Conservation (phyloP, 2,329 filamentous ascomycete genomes). For the Nakataea oryzae region DNA sequence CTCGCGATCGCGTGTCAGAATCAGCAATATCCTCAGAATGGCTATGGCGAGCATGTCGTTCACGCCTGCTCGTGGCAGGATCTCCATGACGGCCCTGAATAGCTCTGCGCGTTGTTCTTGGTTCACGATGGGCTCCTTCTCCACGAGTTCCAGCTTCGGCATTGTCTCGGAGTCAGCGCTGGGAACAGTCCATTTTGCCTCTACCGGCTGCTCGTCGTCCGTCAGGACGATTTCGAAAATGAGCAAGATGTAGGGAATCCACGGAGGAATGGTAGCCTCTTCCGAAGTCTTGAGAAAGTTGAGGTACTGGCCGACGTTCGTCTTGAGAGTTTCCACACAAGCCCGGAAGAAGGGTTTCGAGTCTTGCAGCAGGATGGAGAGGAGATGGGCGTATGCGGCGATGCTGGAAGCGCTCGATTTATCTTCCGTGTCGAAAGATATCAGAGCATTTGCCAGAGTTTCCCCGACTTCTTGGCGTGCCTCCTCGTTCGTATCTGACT, state of each 20-base stretch:
- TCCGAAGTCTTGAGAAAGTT: conserved; percentile 65
- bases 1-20: conserved; percentile 69
- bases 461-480: conserved; percentile 64
- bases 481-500: conserved; percentile 35
- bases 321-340: conserved; percentile 63
- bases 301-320: conserved; percentile 66
- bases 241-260: conserved; percentile 83
- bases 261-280: conserved; percentile 66
- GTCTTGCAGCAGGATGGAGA: conserved; percentile 81
- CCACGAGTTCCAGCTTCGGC: conserved; percentile 44
- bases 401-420: conserved; percentile 56
- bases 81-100: conserved; percentile 67
- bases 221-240: conserved; percentile 86
- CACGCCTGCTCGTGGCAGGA: conserved; percentile 79
- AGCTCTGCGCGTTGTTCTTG: conserved; percentile 58
- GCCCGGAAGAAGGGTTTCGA: conserved; percentile 65
- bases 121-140: conserved; percentile 52
- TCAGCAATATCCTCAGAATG: conserved; percentile 72
- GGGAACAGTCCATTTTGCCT: conserved; percentile 59
- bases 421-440: conserved; percentile 53
- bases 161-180: conserved; percentile 35
- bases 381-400: conserved; percentile 81
- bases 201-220: conserved; percentile 72
- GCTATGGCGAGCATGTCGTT: conserved; percentile 78
- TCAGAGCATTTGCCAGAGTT: conserved; percentile 74